Evolutionary conservation across 2,329 filamentous ascomycete genomes (phyloP), one percentile per base, ranked within the genome.

Genomic region (Zymoseptoria passerinii): DNA sequence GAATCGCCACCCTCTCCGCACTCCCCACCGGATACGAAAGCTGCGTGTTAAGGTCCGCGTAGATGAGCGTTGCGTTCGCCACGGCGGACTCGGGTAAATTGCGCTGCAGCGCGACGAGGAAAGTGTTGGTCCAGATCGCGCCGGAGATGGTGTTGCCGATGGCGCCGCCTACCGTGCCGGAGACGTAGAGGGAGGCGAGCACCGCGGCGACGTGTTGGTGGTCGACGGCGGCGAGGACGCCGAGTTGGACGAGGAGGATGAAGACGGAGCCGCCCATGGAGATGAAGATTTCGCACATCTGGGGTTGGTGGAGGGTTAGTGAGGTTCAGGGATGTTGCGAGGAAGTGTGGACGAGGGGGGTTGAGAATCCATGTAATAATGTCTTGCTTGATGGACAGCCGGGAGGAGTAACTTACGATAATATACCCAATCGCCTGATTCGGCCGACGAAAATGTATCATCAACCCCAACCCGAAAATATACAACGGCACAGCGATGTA

Each of bases 31-130:
- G 65, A 61, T 79, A 81, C 4, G 61, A 61, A 3, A 76, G 63
- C 63, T 78, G 76, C 3, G 61, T 65, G 0, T 57, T 56, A n/a
- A 77, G 57, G 20, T 70, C 65, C 6, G 63, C 69, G 55, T 75
- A 77, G 50, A 74, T 69, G 78, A 69, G 65, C 40, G 60, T 53
- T 53, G 58, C 56, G 20, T 78, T 67, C 3, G 66, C 64, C 48
- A 71, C 71, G 0, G 69, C 67, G 0, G 62, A 66, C 1, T 70
- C 70, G 0, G 78, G 79, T 2, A 84, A 73, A 55, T 81, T 81
- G 10, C 66, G 58, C 20, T 59, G 52, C 19, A 67, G 57, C 8
- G 59, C 60, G 19, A 52, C 53, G 10, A 57, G 62, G 8, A 66
- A 55, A 2, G 63, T 63, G 23, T 67, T 66, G 8, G 71, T 70